A percentile compares a stretch with the other conserved stretches of the same genome.
Conservation (phyloP, 805 yeast genomes). For the Nadsonia fulvescens region DNA sequence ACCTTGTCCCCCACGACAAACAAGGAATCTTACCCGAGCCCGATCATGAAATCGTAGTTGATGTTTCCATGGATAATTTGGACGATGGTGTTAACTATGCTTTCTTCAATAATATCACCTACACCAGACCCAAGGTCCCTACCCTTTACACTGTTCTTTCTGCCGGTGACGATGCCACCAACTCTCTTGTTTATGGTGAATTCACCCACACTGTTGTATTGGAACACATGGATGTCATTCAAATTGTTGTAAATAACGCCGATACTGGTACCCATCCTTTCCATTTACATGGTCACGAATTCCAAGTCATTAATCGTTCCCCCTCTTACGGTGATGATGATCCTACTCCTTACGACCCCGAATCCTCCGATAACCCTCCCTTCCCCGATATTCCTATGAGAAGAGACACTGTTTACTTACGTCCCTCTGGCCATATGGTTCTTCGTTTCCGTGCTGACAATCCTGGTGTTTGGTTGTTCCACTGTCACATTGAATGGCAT, state of each 20-base stretch:
- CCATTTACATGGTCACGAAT: constrained; percentile 89
- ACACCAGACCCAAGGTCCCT: constrained; percentile 8
- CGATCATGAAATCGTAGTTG: constrained; percentile 44
- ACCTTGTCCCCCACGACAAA: constrained; percentile 41
- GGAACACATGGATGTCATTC: constrained; percentile 47
- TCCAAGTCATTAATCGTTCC: constrained; percentile 69
- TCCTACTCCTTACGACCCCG: constrained; percentile 41
- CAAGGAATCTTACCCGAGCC: constrained; percentile 42
- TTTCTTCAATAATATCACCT: constrained; percentile 14
- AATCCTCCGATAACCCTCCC: constrained; percentile 27
- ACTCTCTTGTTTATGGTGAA: constrained; percentile 28
- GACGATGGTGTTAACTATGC: constrained; percentile 80
- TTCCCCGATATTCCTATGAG: constrained; percentile 60
- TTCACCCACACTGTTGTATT: constrained; percentile 33
- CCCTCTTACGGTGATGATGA: constrained; percentile 29
- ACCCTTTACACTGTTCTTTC: constrained; percentile 8
- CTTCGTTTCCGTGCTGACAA: constrained; percentile 79
- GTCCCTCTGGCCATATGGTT: constrained; percentile 72
- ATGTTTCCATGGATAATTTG: constrained; percentile 67
- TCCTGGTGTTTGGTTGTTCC: constrained; percentile 98
- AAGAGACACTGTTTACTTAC: constrained; percentile 64
- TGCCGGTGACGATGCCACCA: constrained; percentile 2
- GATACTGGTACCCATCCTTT: constrained; percentile 94
- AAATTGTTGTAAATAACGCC: constrained; percentile 64
- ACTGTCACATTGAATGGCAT: constrained; percentile 98